Evolutionary conservation across 164 flowering plant species (phyloP), one percentile per base, ranked within the genome.

Genomic region (Aristolochia fimbriata): DNA sequence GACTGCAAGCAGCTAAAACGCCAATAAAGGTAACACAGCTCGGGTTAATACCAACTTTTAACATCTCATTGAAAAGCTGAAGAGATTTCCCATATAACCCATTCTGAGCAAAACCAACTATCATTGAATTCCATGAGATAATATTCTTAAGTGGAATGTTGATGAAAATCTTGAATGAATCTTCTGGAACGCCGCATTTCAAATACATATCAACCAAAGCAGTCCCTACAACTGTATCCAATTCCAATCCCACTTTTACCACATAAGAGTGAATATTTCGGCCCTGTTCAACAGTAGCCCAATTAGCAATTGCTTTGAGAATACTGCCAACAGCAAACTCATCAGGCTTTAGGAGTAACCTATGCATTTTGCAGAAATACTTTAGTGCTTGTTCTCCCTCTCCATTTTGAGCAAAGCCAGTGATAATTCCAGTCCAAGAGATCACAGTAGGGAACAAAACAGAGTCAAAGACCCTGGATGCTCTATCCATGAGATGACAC

Each of bases 201-300:
- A 78, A 86, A 56, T 86, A 86, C 90, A 82, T 81, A 70, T 81
- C 88, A 43, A 83, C 69, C 3, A 87, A 70, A 60, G 94, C 83
- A 54, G 78, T 79, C 12, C 86, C 90, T 23, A 81, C 74, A 15
- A 78, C 83, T 3, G 71, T 63, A 12, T 61, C 60, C 17, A 59
- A 7, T 49, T 83, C 81, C 49, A 78, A 54, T 51, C 86, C 82
- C 10, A 23, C 54, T 60, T 81, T 82, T 17, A 75, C 47, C 0
- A 70, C 48, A 51, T 77, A 80, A 69, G 80, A 75, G 63, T 84
- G 90, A 37, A 80, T 62, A 55, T 74, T 17, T 20, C 47, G 51
- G 14, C 88, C 90, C 90, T 85, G 81, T 51, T 66, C 70, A 22
- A 74, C 59, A 47, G 73, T 74, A 43, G 86, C 65, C 21, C 78